phyloP scores from a whole-genome alignment of 495 filamentous ascomycete genomes.

The Pseudoneurospora amorphoporcata region DNA sequence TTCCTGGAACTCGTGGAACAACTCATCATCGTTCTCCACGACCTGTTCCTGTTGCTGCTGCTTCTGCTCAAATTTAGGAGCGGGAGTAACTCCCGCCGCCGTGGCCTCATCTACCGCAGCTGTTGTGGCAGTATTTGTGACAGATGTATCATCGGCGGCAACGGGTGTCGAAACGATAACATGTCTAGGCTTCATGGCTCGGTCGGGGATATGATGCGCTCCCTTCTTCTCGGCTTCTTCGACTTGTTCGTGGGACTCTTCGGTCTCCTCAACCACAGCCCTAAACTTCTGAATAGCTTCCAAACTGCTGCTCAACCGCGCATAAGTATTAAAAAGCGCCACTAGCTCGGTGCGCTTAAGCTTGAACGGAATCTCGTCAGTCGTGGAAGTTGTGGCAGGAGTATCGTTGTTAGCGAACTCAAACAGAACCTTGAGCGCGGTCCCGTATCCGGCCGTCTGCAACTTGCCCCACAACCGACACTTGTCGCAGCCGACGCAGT shows the following conservation, averaged over 20 bases:
- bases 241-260: slow-evolving; percentile 27
- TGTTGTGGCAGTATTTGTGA: slow-evolving; percentile 1
- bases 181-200: slow-evolving; percentile 35
- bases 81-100: not conserved
- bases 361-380: slow-evolving; percentile 42
- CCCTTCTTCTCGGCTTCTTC: slow-evolving; percentile 24
- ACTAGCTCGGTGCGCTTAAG: slow-evolving; percentile 87
- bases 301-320: slow-evolving; percentile 70
- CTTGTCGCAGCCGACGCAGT: slow-evolving; percentile 98
- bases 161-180: slow-evolving; percentile 19
- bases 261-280: slow-evolving; percentile 49
- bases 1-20: slow-evolving; percentile 6
- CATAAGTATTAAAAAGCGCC: slow-evolving; percentile 87
- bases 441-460: slow-evolving; percentile 92
- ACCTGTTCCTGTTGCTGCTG: not conserved
- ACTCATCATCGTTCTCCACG: slow-evolving; percentile 30
- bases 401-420: slow-evolving; percentile 79
- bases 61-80: not conserved
- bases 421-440: slow-evolving; percentile 89
- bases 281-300: slow-evolving; percentile 66
- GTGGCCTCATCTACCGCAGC: slow-evolving; percentile 1
- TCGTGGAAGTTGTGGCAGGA: slow-evolving; percentile 29
- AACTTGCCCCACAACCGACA: slow-evolving; percentile 97
- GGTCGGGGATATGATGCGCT: slow-evolving; percentile 23
- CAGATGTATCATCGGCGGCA: not conserved